Percentiles rank a stretch among this genome's conserved stretches.
Conservation (phyloP, 2,329 filamentous ascomycete species). For the Aspergillus unguis region DNA sequence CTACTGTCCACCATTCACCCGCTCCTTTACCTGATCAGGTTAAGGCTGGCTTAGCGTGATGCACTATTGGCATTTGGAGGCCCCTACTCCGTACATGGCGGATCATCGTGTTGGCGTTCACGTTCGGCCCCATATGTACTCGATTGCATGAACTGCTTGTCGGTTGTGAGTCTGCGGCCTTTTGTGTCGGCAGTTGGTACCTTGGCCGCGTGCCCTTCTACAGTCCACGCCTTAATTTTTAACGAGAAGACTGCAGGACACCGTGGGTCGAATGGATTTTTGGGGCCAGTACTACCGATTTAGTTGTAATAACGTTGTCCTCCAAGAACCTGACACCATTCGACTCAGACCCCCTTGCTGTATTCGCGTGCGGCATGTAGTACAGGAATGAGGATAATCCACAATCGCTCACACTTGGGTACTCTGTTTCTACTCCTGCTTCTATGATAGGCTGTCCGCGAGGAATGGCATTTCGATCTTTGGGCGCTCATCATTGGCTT, state of each 20-base stretch:
- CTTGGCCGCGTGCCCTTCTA: neutral
- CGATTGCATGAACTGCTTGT: conserved; percentile 22
- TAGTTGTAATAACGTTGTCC: too few relatives aligned
- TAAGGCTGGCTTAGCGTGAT: conserved; percentile 15
- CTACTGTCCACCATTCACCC: conserved; percentile 8
- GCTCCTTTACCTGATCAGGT: conserved; percentile 13
- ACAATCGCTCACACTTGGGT: conserved; percentile 1
- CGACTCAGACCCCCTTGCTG: conserved; percentile 28
- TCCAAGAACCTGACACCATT: neutral
- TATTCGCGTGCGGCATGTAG: conserved; percentile 31
- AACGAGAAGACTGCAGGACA: too few relatives aligned
- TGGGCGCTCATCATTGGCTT: conserved; percentile 1
- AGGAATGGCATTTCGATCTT: conserved; percentile 1
- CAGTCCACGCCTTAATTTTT: neutral
- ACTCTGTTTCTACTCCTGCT: neutral
- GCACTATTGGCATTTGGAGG: conserved; percentile 24
- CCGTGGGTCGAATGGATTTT: too few relatives aligned
- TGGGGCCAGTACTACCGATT: too few relatives aligned
- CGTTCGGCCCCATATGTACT: conserved; percentile 17
- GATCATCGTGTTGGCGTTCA: conserved; percentile 28
- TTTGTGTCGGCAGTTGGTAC: neutral
- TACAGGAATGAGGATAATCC: conserved; percentile 17
- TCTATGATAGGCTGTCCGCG: conserved; percentile 3
- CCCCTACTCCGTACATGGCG: conserved; percentile 15
- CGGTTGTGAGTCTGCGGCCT: neutral